Evolutionary conservation across 2,329 filamentous ascomycete species (phyloP).

Genomic region (Plectosphaerella plurivora): DNA sequence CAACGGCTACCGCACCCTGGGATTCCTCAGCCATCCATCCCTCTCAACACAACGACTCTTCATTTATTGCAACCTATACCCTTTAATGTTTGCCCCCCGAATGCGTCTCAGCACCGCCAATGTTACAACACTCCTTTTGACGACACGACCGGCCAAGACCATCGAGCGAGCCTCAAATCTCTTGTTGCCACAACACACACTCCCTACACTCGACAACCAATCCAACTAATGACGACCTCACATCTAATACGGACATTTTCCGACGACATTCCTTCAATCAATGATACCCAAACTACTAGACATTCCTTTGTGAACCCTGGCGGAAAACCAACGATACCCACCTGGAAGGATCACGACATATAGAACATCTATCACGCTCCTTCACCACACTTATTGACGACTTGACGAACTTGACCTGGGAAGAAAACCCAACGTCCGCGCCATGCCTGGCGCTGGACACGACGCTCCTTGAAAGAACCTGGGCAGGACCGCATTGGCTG

Average conservation of each 20-base stretch:
- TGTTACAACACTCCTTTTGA: conserved; percentile 27
- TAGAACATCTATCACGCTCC: not conserved
- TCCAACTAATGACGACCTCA: not conserved
- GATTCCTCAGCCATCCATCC: conserved; percentile 23
- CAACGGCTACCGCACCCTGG: conserved; percentile 17
- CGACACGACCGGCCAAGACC: conserved; percentile 16
- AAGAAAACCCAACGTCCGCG: not conserved
- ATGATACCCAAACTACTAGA: not conserved
- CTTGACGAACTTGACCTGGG: conserved; percentile 2
- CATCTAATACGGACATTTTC: not conserved
- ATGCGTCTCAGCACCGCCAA: conserved; percentile 24
- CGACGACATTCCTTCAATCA: not conserved
- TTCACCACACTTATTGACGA: not conserved
- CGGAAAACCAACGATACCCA: not conserved
- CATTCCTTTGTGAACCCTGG: not conserved
- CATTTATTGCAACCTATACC: conserved; percentile 13
- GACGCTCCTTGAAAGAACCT: conserved; percentile 1
- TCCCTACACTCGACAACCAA: conserved; percentile 6
- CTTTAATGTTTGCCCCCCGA: conserved; percentile 20
- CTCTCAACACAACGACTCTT: conserved; percentile 21
- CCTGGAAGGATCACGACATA: conserved; percentile 1
- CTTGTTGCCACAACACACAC: conserved; percentile 6
- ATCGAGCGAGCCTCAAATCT: conserved; percentile 12
- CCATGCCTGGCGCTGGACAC: conserved; percentile 7
- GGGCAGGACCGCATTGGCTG: conserved; percentile 11